Evolutionary conservation across 208 protist species (phyloP), one percentile per base, ranked within the genome.

Genomic region (Wallacemonas rigidus): DNA sequence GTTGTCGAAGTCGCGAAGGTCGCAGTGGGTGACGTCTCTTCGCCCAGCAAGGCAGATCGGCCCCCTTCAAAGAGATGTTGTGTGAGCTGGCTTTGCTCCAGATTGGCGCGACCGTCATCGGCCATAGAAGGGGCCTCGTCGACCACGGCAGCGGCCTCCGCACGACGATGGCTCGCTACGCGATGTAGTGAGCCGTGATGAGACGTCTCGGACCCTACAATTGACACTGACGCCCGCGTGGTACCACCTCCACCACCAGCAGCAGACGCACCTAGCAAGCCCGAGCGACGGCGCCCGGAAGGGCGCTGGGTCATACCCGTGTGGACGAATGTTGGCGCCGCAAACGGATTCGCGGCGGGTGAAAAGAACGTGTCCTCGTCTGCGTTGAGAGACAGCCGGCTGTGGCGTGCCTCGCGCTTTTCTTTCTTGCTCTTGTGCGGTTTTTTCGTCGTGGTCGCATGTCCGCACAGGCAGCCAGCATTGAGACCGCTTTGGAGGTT

Each of bases 381-480:
- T 6, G 45, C 12, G 45, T 6, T 12, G 45, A 6, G 45, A 14
- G 45, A 12, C 8, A 12, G 45, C 45, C 45, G 45, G 8, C 8
- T 12, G 45, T 38, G 57, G 17, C 36, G 4, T 63, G 36, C 36
- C n/a, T 63, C 0, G 4, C 17, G 36, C 11, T 63, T 40, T 47
- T 8, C 44, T 8, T 47, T 67, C 68, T 68, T 65, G 35, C 58
- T 67, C 56, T 51, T 73, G 40, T 60, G 14, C 53, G 5, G 60
- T 65, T 38, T 41, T 9, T 62, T 44, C 26, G 3, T 38, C 45
- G 45, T 14, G 8, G 45, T 12, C 8, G 12, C 12, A 12, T 44
- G 56, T 15, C 45, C 57, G 39, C 64, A 76, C 5, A 14, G 17
- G 57, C 72, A 71, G 14, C 55, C 73, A n/a, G 48, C 35, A 41